Conservation (phyloP, 1,139 yeast genomes). For the Entelexis paramagnoliae region DNA sequence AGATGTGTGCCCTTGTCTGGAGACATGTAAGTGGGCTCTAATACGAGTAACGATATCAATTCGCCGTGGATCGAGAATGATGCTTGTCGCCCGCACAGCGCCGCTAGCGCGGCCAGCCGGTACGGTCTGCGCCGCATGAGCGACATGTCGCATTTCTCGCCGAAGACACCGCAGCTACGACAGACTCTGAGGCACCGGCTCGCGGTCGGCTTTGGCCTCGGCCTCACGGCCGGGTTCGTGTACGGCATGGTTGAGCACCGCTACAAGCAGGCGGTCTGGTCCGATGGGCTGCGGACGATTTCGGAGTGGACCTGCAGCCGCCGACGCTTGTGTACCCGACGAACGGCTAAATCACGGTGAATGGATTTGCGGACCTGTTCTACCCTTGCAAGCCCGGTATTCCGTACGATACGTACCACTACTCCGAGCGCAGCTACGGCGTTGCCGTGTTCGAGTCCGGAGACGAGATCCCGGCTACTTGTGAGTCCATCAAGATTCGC, state of each 20-base stretch:
- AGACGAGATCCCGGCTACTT: neutral
- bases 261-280: neutral
- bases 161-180: neutral
- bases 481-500: neutral
- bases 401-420: neutral
- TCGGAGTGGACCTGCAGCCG: slow-evolving; percentile 27
- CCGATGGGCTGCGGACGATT: neutral
- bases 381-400: neutral
- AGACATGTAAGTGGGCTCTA: neutral
- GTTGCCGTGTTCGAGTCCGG: neutral
- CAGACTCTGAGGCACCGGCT: slow-evolving; percentile 7
- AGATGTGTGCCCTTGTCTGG: neutral
- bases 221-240: slow-evolving; percentile 11
- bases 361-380: neutral
- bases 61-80: neutral
- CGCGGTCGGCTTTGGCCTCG: slow-evolving; percentile 13
- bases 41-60: neutral
- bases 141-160: neutral
- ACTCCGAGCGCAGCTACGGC: neutral
- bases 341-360: neutral
- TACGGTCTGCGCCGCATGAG: neutral
- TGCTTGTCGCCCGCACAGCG: neutral
- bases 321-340: neutral
- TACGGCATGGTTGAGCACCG: slow-evolving; percentile 2
- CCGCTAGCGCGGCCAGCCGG: neutral